phyloP scores from a whole-genome alignment of 1,139 yeast species.

The Blastobotrys malaysiensis region DNA sequence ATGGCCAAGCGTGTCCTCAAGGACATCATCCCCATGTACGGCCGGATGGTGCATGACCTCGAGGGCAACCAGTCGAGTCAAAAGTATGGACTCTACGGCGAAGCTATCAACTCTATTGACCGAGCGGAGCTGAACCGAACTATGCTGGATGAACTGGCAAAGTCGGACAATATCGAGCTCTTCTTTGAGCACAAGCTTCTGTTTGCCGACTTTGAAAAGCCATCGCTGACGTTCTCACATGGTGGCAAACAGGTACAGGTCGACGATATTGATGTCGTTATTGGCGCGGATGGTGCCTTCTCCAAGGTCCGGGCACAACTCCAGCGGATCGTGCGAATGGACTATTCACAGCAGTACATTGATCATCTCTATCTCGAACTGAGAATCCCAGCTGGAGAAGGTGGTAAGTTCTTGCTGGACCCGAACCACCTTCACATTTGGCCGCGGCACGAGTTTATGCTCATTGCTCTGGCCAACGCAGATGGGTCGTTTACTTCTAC shows the following conservation, averaged over 20 bases:
- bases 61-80: conserved; percentile 65
- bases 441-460: conserved; percentile 85
- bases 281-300: conserved; percentile 87
- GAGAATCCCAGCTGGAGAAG: conserved; percentile 48
- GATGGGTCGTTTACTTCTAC: conserved; percentile 91
- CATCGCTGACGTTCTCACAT: conserved; percentile 7
- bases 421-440: conserved; percentile 85
- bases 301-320: conserved; percentile 68
- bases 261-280: conserved; percentile 48
- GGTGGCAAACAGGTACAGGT: conserved; percentile 15
- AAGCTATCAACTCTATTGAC: conserved; percentile 80
- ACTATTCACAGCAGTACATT: conserved; percentile 68
- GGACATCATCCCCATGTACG: conserved; percentile 76
- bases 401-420: conserved; percentile 47
- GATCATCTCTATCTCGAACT: conserved; percentile 82
- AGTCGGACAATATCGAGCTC: conserved; percentile 40
- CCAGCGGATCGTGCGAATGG: conserved; percentile 62
- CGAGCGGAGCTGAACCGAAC: conserved; percentile 61
- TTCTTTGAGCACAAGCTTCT: conserved; percentile 55
- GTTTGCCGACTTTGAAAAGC: conserved; percentile 14
- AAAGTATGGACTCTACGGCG: conserved; percentile 77
- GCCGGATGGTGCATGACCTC: conserved; percentile 79
- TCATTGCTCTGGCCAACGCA: conserved; percentile 78
- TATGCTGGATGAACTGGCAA: conserved; percentile 57
- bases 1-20: conserved; percentile 53